These are phyloP conservation scores for Breviolum minutum DNA, from an alignment of 73 alveolate species.

Conservation along the genomic window DNA sequence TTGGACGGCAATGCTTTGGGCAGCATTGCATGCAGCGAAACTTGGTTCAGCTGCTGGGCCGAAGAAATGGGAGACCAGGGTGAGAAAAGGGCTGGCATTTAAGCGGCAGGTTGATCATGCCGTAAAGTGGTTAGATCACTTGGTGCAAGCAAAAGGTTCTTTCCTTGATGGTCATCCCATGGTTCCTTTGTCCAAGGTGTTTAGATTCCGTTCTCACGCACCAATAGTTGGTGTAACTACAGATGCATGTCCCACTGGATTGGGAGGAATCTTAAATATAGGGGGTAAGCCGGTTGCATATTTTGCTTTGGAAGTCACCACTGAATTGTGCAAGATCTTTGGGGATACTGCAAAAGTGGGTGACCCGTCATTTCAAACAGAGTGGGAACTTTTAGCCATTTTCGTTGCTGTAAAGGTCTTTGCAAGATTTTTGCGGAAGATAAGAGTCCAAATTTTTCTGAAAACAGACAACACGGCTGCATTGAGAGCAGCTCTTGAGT, in stretches of 20 bases:
- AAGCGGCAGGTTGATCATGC: slow-evolving; percentile 37
- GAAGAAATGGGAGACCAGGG: not conserved
- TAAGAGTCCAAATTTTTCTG: not conserved
- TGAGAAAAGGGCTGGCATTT: slow-evolving; percentile 49
- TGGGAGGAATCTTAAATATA: not conserved
- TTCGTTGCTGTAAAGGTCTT: not conserved
- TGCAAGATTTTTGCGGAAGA: not conserved
- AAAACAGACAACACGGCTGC: slow-evolving; percentile 28
- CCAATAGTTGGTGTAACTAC: not conserved
- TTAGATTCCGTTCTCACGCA: not conserved
- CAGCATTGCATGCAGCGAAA: slow-evolving; percentile 17
- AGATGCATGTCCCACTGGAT: slow-evolving; percentile 27
- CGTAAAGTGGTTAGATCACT: not conserved
- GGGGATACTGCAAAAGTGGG: not conserved
- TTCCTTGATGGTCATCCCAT: not conserved
- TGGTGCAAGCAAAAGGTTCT: not conserved
- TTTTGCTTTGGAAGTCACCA: not conserved
- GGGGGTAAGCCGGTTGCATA: slow-evolving; percentile 5
- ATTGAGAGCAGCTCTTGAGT: not conserved
- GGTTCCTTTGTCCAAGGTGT: not conserved
- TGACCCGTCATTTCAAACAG: slow-evolving; percentile 45
- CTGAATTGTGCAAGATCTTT: not conserved
- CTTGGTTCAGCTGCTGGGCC: slow-evolving; percentile 1
- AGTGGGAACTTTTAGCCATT: not conserved
- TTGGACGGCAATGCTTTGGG: slow-evolving; percentile 47